Evolutionary conservation across 257 asterid species (phyloP).

Genomic region (Asclepias syriaca): DNA sequence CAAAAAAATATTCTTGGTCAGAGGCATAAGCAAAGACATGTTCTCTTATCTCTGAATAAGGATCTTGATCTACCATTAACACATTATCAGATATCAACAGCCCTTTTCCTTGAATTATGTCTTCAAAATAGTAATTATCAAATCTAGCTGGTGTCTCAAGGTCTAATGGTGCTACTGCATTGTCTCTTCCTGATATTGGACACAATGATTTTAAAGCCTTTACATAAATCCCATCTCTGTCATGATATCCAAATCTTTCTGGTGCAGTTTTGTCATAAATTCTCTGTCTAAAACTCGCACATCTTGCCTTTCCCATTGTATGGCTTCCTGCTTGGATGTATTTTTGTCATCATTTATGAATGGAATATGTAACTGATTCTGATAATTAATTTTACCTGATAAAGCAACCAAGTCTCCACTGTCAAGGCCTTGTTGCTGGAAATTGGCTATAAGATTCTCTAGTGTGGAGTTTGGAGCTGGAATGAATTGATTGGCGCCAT

Average conservation of each 20-base stretch:
- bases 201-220: conserved; percentile 31
- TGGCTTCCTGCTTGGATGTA: conserved; percentile 40
- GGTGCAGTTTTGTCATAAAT: conserved; percentile 35
- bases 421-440: conserved; percentile 32
- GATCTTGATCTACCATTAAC: conserved; percentile 30
- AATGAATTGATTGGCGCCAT: conserved; percentile 27
- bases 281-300: conserved; percentile 49
- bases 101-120: conserved; percentile 38
- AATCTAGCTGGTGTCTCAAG: conserved; percentile 31
- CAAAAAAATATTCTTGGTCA: conserved; percentile 30
- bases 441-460: conserved; percentile 21
- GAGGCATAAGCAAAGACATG: conserved; percentile 38
- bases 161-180: conserved; percentile 33
- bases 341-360: background rate
- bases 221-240: conserved; percentile 30
- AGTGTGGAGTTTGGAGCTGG: conserved; percentile 34
- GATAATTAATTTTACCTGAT: conserved; percentile 33
- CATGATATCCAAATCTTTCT: conserved; percentile 23
- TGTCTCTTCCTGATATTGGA: conserved; percentile 43
- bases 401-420: conserved; percentile 49
- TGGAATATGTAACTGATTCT: background rate
- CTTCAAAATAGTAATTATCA: conserved; percentile 49
- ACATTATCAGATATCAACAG: conserved; percentile 51
- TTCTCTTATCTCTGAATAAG: conserved; percentile 20
- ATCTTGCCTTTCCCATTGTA: conserved; percentile 53